phyloP scores from a whole-genome alignment of 169 alveolate genomes.

The Eimeria tenella region DNA sequence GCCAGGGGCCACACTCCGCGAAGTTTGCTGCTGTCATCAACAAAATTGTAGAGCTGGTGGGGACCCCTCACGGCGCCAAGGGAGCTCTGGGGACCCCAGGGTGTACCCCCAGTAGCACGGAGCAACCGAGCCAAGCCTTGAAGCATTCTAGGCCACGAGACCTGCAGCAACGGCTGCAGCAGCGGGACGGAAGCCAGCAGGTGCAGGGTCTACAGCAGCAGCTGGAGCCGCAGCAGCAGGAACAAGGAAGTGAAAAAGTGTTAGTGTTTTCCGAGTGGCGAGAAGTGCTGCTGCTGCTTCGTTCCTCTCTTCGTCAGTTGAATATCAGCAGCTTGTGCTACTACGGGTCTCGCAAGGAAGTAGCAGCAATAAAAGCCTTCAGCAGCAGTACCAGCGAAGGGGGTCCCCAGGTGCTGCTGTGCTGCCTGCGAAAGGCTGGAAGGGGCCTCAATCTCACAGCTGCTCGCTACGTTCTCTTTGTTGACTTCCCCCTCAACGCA shows the following conservation, averaged over 20 bases:
- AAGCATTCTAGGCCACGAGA: background rate
- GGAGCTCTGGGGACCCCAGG: no score
- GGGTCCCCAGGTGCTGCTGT: constrained; percentile 60
- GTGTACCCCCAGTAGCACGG: background rate
- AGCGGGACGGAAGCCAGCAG: background rate
- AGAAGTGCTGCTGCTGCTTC: constrained; percentile 72
- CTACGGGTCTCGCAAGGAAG: constrained; percentile 46
- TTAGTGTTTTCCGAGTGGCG: constrained; percentile 77
- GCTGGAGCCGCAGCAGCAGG: constrained; percentile 43
- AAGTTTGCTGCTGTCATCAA: constrained; percentile 61
- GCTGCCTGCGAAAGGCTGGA: constrained; percentile 79
- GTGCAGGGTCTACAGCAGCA: background rate
- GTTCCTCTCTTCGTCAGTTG: constrained; percentile 34
- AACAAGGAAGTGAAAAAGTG: constrained; percentile 38
- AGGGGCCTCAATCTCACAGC: constrained; percentile 83
- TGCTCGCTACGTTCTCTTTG: constrained; percentile 83
- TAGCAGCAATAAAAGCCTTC: background rate
- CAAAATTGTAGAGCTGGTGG: constrained; percentile 36
- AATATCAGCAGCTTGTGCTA: constrained; percentile 58
- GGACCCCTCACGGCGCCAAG: background rate
- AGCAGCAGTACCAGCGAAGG: background rate
- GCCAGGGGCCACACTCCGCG: constrained; percentile 30
- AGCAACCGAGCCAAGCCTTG: background rate
- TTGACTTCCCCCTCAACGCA: constrained; percentile 78
- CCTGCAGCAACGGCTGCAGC: constrained; percentile 8